Evolutionary conservation across 495 filamentous ascomycete species (phyloP), one percentile per base, ranked within the genome.

Genomic region (Podospora pseudoanserina): DNA sequence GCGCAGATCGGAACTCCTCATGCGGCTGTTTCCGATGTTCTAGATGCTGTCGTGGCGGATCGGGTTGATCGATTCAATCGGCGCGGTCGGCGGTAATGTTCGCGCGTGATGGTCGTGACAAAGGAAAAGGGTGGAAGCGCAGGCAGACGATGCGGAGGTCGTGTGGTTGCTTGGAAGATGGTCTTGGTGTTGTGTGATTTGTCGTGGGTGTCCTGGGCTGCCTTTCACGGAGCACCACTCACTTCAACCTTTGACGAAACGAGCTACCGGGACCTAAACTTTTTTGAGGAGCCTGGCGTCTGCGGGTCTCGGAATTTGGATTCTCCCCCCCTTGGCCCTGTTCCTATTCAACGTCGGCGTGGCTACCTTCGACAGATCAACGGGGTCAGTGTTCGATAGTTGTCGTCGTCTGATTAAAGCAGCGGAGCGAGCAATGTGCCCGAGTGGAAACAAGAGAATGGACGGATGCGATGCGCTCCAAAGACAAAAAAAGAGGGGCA

Each of bases 251-350:
- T 66, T 63, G 49, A 64, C 63, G 53, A 69, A 61, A n/a, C 63
- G 71, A 67, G 64, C 34, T 68, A 60, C 62, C 54, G 56, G 65
- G 65, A 60, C 64, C 49, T 72, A 67, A 27, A 58, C 70, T 72
- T 72, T 72, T 70, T 72, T 60, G 64, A 71, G 73, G 68, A 60
- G 58, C 62, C 60, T 65, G 19, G 34, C 26, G 55, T 54, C 49
- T 44, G 68, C 66, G 66, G 67, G 63, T 69, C 56, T 67, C 71
- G 68, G 68, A 69, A 57, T 69, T 72, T 68, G 49, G 30, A 64
- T 69, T 56, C 63, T 61, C 65, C 65, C 30, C 30, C 63, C 65
- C 65, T 60, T 63, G 61, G n/a, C 63, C n/a, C 27, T 60, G 60
- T 54, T 64, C 60, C 53, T n/a, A 39, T 61, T 26, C 39, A 49